phyloP scores from a whole-genome alignment of 176 grass and related monocot species.

The Oryza glaberrima region DNA sequence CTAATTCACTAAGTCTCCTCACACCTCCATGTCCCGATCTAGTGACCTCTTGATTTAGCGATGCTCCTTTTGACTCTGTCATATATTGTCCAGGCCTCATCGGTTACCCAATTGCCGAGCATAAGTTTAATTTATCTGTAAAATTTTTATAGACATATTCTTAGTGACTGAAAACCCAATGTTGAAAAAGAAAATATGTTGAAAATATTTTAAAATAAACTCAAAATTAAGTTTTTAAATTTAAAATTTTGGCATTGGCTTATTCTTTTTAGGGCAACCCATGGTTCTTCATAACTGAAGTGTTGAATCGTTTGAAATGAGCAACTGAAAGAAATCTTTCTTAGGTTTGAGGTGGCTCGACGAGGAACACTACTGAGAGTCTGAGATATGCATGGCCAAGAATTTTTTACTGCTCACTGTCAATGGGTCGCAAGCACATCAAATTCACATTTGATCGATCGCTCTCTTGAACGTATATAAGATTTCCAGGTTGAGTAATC shows the following conservation, averaged over 20 bases:
- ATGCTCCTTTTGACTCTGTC: no score
- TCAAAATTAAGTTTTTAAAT: no score
- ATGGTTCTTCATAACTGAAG: neutral
- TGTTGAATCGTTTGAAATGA: neutral
- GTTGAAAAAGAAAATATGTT: no score
- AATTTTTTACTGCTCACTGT: neutral
- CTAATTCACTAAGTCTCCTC: no score
- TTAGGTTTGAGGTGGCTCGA: neutral
- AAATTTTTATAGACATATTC: no score
- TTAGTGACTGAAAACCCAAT: no score
- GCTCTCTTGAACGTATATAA: neutral
- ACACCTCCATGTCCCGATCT: neutral
- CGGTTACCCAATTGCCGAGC: no score
- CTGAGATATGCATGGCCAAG: neutral
- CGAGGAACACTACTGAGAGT: neutral
- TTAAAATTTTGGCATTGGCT: no score
- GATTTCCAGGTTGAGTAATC: neutral
- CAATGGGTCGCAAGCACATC: neutral
- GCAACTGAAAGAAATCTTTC: neutral
- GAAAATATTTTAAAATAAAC: no score
- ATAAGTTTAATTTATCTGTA: no score
- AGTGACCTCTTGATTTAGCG: neutral
- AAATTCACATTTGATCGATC: slow-evolving; percentile 7
- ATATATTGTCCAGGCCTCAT: no score
- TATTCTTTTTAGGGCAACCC: no score